These are phyloP conservation scores for Oenanthe sinensis DNA, from an alignment of 129 eudicot genomes.

Conservation along the genomic window DNA sequence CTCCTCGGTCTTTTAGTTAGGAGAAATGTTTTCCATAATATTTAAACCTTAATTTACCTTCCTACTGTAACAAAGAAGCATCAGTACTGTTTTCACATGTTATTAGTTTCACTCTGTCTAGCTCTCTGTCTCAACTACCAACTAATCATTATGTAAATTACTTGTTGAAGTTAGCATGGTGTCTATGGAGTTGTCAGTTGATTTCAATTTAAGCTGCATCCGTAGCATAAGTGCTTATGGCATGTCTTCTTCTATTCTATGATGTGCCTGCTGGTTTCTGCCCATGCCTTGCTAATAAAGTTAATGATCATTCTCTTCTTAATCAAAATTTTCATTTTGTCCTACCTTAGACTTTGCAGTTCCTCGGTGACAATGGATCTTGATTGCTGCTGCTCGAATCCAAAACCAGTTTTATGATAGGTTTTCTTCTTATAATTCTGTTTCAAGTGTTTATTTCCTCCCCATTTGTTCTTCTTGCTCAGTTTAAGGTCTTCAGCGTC, in stretches of 20 bases:
- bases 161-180: background rate
- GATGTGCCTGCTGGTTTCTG: background rate
- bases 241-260: background rate
- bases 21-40: no score
- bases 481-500: background rate
- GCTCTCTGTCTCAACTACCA: background rate
- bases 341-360: conserved; percentile 48
- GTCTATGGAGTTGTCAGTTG: background rate
- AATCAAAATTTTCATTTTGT: conserved; percentile 10
- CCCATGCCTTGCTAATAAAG: background rate
- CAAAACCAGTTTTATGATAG: conserved; percentile 14
- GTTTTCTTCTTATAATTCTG: conserved; percentile 14
- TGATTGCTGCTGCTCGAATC: conserved; percentile 17
- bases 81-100: no score
- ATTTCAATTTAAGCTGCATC: background rate
- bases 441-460: background rate
- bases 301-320: background rate
- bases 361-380: conserved; percentile 52
- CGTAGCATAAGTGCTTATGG: background rate
- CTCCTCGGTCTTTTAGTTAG: no score
- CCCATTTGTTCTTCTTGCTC: background rate
- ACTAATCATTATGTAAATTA: background rate
- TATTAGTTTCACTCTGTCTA: no score
- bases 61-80: no score
- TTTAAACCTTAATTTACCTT: background rate